These are phyloP conservation scores for Teratosphaeria pseudoeucalypti DNA, from an alignment of 2,329 filamentous ascomycete genomes.

Conservation along the genomic window DNA sequence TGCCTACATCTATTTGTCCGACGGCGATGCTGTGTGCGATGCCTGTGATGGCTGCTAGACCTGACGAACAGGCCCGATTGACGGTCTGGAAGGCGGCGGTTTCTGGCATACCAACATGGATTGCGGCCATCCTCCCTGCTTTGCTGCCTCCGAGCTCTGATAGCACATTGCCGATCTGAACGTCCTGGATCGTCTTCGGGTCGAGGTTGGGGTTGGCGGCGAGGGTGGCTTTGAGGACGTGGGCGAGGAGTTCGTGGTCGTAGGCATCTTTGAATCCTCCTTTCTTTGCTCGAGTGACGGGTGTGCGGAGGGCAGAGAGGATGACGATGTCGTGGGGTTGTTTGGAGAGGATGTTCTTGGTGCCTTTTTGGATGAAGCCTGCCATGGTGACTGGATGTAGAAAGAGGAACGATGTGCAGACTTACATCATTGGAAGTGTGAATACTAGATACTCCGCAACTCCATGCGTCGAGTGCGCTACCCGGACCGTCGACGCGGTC, in stretches of 20 bases:
- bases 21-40: slow-evolving; percentile 66
- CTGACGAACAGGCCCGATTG: slow-evolving; percentile 76
- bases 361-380: slow-evolving; percentile 42
- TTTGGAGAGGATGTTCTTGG: slow-evolving; percentile 68
- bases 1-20: slow-evolving; percentile 61
- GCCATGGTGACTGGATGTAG: slow-evolving; percentile 24
- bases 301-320: slow-evolving; percentile 80
- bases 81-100: slow-evolving; percentile 72
- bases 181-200: slow-evolving; percentile 61
- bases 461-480: background rate
- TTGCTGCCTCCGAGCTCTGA: slow-evolving; percentile 85
- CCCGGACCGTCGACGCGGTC: background rate
- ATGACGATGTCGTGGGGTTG: slow-evolving; percentile 74
- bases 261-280: slow-evolving; percentile 79
- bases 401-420: background rate
- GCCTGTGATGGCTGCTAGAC: slow-evolving; percentile 64
- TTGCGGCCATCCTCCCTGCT: slow-evolving; percentile 81
- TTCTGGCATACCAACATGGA: slow-evolving; percentile 67
- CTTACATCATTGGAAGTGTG: background rate
- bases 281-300: slow-evolving; percentile 72
- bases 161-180: slow-evolving; percentile 79
- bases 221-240: slow-evolving; percentile 57
- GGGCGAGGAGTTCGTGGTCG: slow-evolving; percentile 75
- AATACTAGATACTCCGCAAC: background rate
- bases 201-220: slow-evolving; percentile 63